phyloP scores from a whole-genome alignment of 768 basidiomycete genomes.

The Lactarius akahatsu region DNA sequence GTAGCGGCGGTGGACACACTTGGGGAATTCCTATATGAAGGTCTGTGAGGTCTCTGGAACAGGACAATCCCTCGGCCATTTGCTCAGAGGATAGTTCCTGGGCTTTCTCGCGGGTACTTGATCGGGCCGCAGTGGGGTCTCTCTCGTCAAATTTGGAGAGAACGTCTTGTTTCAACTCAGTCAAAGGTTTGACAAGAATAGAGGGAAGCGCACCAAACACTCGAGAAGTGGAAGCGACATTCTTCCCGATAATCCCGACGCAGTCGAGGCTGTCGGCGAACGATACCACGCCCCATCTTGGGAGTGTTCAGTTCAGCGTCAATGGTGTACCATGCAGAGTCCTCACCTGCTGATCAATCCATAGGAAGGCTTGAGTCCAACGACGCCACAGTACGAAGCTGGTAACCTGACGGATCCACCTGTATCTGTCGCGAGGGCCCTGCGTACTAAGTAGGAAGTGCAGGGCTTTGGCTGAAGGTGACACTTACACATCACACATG shows the following conservation, averaged over 20 bases:
- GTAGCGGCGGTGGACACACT: conserved; percentile 38
- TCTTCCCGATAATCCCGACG: conserved; percentile 74
- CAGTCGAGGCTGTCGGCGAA: conserved; percentile 96
- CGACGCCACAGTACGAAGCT: conserved; percentile 89
- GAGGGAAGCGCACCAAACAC: conserved; percentile 61
- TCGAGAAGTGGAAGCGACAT: conserved; percentile 46
- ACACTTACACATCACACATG: conserved; percentile 77
- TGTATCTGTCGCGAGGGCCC: conserved; percentile 91
- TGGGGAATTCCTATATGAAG: conserved; percentile 76
- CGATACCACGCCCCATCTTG: conserved; percentile 85
- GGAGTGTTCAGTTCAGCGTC: conserved; percentile 16
- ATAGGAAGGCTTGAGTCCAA: conserved; percentile 94
- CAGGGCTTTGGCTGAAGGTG: neutral
- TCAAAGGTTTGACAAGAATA: neutral
- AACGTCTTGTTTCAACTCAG: conserved; percentile 33
- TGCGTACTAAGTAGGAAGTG: conserved; percentile 34
- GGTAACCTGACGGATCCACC: conserved; percentile 93
- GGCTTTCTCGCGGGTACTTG: conserved; percentile 40
- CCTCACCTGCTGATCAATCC: conserved; percentile 81
- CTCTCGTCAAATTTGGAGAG: conserved; percentile 52
- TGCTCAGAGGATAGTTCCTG: conserved; percentile 28
- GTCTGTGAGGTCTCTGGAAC: conserved; percentile 41
- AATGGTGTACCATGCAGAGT: conserved; percentile 1
- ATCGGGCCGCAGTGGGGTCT: conserved; percentile 72
- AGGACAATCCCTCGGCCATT: conserved; percentile 14